A percentile compares a stretch with the other conserved stretches of the same genome.
Conservation (phyloP, 2,329 filamentous ascomycete species). For the Ophiostoma tasmaniense region DNA sequence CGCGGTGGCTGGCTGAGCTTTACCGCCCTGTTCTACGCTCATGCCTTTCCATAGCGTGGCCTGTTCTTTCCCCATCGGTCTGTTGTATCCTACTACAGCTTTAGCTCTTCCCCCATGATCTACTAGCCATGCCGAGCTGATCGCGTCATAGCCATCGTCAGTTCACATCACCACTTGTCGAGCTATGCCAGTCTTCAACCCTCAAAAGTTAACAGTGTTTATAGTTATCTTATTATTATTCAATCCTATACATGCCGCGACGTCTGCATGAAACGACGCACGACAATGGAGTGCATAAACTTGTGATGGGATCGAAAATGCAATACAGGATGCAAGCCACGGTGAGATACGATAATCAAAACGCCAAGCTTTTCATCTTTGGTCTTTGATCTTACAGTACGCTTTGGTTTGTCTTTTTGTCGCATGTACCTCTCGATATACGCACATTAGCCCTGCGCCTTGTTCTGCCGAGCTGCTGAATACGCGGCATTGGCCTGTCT, state of each 20-base stretch:
- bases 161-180: not conserved
- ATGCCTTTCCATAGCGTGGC: not conserved
- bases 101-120: not conserved
- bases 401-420: not conserved
- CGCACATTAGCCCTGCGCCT: not conserved
- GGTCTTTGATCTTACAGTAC: not conserved
- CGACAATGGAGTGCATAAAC: not conserved
- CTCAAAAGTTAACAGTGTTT: too few species aligned
- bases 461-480: not conserved
- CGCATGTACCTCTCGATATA: not conserved
- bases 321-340: not conserved
- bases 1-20: constrained; percentile 3
- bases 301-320: not conserved
- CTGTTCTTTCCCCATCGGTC: not conserved
- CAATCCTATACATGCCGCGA: not conserved
- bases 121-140: not conserved
- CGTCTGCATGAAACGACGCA: not conserved
- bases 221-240: too few species aligned
- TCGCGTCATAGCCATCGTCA: not conserved
- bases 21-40: not conserved
- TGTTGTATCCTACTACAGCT: not conserved
- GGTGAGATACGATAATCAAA: not conserved
- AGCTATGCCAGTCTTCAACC: too few species aligned
- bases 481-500: not conserved
- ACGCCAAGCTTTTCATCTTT: not conserved